A percentile compares a stretch with the other conserved stretches of the same genome.
phyloP scores from a whole-genome alignment of 441 rosid genomes.

The Francoa sonchifolia region DNA sequence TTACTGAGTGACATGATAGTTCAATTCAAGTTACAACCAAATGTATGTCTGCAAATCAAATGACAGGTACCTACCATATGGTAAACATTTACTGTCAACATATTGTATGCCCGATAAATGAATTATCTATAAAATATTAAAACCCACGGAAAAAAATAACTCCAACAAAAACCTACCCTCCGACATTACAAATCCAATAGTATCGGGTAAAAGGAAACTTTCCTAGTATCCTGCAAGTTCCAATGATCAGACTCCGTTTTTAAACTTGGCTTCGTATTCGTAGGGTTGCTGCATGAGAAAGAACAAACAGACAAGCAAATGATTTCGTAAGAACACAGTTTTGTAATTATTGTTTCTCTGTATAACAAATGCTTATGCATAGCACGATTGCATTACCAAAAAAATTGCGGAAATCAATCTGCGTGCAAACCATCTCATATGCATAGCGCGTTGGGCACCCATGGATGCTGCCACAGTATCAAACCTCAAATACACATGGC shows the following conservation, averaged over 20 bases:
- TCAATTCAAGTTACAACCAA: too few species aligned
- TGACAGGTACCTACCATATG: too few species aligned
- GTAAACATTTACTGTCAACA: too few species aligned
- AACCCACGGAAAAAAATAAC: too few species aligned
- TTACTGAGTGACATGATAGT: too few species aligned
- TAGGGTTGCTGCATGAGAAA: slow-evolving; percentile 43
- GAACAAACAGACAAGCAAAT: neutral
- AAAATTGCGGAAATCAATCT: slow-evolving; percentile 62
- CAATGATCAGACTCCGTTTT: slow-evolving; percentile 20
- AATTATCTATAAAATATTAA: too few species aligned
- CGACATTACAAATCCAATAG: too few species aligned
- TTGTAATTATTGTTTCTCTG: neutral
- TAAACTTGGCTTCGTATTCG: slow-evolving; percentile 60
- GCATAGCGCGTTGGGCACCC: slow-evolving; percentile 72
- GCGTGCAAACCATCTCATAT: slow-evolving; percentile 88
- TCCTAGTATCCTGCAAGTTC: too few species aligned
- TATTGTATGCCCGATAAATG: too few species aligned
- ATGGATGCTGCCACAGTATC: slow-evolving; percentile 49
- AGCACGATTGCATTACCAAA: slow-evolving; percentile 34
- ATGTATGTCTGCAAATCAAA: too few species aligned
- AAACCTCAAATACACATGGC: slow-evolving; percentile 57
- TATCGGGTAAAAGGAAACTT: too few species aligned
- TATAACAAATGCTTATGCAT: neutral
- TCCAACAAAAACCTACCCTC: too few species aligned
- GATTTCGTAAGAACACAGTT: neutral